These are phyloP conservation scores for Sambucus nigra DNA, from an alignment of 129 eudicot genomes.

Conservation along the genomic window DNA sequence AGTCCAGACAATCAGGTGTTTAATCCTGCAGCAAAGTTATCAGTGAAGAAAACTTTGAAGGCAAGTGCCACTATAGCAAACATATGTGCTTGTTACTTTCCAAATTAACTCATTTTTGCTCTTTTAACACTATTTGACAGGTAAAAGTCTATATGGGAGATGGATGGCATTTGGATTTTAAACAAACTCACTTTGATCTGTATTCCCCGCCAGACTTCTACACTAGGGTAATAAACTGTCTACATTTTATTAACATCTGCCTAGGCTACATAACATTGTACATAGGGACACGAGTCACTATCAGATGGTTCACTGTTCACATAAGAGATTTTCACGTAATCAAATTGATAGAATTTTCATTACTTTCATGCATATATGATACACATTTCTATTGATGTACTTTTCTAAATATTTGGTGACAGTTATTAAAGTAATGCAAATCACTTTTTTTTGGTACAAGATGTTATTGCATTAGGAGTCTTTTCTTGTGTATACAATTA, in stretches of 20 bases:
- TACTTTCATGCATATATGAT: too few species aligned
- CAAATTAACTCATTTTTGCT: background rate
- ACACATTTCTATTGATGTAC: too few species aligned
- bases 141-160: constrained; percentile 90
- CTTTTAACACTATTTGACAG: constrained; percentile 21
- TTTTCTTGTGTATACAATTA: too few species aligned
- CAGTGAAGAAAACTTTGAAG: constrained; percentile 55
- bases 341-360: too few species aligned
- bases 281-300: too few species aligned
- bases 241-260: background rate
- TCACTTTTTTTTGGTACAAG: too few species aligned
- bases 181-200: constrained; percentile 71
- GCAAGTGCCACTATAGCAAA: constrained; percentile 17
- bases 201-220: constrained; percentile 96
- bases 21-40: constrained; percentile 44
- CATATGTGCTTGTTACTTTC: background rate
- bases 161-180: constrained; percentile 89
- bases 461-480: too few species aligned
- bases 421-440: too few species aligned
- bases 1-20: constrained; percentile 43
- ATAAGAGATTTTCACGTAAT: too few species aligned
- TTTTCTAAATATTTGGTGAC: too few species aligned
- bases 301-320: too few species aligned
- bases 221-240: constrained; percentile 44
- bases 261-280: too few species aligned